These are phyloP conservation scores for Colletotrichum sublineola DNA, from an alignment of 2,329 filamentous ascomycete species.

Conservation along the genomic window DNA sequence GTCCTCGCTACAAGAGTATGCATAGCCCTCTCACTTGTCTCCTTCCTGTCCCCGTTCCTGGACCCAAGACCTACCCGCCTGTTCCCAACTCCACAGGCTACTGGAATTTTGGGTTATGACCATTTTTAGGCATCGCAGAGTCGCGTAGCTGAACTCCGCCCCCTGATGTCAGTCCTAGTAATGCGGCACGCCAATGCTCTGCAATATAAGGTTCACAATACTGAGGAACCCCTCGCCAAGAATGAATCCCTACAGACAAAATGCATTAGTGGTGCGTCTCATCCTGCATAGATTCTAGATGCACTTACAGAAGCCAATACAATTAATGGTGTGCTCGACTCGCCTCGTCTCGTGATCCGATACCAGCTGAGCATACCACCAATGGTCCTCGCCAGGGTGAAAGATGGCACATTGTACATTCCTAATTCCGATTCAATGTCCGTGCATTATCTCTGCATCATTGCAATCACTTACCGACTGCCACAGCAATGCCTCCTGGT, in stretches of 20 bases:
- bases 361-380: conserved; percentile 83
- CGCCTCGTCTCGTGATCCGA: conserved; percentile 70
- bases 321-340: conserved; percentile 81
- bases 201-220: conserved; percentile 88
- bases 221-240: conserved; percentile 92
- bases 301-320: conserved; percentile 79
- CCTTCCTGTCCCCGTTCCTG: not conserved
- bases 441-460: not conserved
- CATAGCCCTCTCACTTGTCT: not conserved
- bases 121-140: not conserved
- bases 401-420: conserved; percentile 98
- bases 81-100: not conserved
- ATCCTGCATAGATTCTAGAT: not conserved
- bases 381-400: conserved; percentile 88
- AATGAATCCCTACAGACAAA: conserved; percentile 77
- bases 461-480: conserved; percentile 72
- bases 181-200: conserved; percentile 82
- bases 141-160: not conserved
- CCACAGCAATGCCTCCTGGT: conserved; percentile 95
- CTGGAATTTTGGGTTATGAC: not conserved
- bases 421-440: conserved; percentile 59
- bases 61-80: too few species aligned
- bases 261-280: not conserved
- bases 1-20: not conserved
- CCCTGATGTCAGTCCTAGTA: conserved; percentile 39